These are phyloP conservation scores for Beauveria scarabaeidicola DNA, from an alignment of 2,329 filamentous ascomycete species.

Conservation along the genomic window DNA sequence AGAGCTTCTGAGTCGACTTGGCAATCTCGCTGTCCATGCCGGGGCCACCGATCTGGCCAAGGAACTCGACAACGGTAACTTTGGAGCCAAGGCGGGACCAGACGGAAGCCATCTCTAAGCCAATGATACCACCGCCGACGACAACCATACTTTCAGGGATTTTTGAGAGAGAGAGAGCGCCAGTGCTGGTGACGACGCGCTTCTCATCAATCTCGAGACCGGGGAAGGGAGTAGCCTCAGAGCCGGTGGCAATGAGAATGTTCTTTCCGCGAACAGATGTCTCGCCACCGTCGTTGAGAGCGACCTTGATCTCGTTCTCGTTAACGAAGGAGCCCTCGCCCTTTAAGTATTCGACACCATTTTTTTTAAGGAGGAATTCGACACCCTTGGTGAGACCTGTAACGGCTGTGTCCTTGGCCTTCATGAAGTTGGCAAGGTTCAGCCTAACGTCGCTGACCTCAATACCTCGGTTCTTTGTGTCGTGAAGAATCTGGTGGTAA, in stretches of 20 bases:
- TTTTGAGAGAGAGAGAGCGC: constrained; percentile 79
- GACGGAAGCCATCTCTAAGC: constrained; percentile 95
- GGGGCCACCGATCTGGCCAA: constrained; percentile 91
- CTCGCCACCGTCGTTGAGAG: constrained; percentile 85
- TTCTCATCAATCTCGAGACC: constrained; percentile 95
- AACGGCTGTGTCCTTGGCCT: constrained; percentile 93
- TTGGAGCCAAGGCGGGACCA: constrained; percentile 91
- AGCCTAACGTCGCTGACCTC: constrained; percentile 96
- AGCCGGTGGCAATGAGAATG: constrained; percentile 94
- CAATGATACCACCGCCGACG: constrained; percentile 97
- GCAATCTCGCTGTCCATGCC: constrained; percentile 94
- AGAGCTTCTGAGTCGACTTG: constrained; percentile 84
- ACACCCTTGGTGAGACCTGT: constrained; percentile 87
- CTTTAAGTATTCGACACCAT: constrained; percentile 96
- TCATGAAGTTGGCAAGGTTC: constrained; percentile 94
- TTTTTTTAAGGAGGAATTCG: constrained; percentile 98
- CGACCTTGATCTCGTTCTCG: constrained; percentile 86
- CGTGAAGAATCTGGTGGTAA: constrained; percentile 94
- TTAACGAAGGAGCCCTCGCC: constrained; percentile 79
- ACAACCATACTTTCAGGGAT: constrained; percentile 96
- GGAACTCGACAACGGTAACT: constrained; percentile 95
- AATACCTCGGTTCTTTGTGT: constrained; percentile 94
- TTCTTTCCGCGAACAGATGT: constrained; percentile 85
- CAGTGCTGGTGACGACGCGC: constrained; percentile 93
- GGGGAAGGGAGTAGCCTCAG: constrained; percentile 91